Evolutionary conservation across 805 yeast species (phyloP), one percentile per base, ranked within the genome.

Genomic region (Saccharomycopsis sp.): DNA sequence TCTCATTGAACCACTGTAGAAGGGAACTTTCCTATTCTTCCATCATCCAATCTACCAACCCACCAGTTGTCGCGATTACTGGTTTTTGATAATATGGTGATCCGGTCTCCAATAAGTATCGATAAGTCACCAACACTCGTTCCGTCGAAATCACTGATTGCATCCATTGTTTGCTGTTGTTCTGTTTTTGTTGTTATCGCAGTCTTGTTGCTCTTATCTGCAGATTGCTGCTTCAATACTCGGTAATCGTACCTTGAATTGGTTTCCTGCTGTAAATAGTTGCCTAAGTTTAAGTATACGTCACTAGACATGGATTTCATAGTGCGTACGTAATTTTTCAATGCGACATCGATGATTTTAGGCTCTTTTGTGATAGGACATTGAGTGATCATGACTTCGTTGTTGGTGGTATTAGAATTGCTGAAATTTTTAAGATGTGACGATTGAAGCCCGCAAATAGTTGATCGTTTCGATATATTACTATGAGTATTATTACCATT

Each of bases 381-480:
- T 20, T 54, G 44, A 5, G 29, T 23, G 5, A 58, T 55, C 29
- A 50, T 29, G 34, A 29, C 14, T 15, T 66, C 34, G 20, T 42
- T 25, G 19, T 22, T 41, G 9, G 23, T 15, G n/a, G 19, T 50
- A 25, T 50, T 55, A 20, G 17, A 17, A 17, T 7, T n/a, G 38
- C 38, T 12, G 19, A 44, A 12, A 17, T 17, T 44, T 17, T 44
- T 44, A 17, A 12, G 49, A 44, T 17, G 22, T 17, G 49, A 44
- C 22, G 22, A 12, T 17, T 44, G 49, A 19, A 84, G 72, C 59
- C 75, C 54, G 65, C 70, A 49, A 52, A 56, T n/a, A 5, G 52
- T 23, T 5, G 29, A 15, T 19, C 52, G 5, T 49, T 24, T 49
- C 5, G 20, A 20, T 23, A 15, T 49, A 15, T 3, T 19, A 12